Base-by-base conservation (phyloP, 352 stramenopile species). In the Blastocystis sp. region DNA sequence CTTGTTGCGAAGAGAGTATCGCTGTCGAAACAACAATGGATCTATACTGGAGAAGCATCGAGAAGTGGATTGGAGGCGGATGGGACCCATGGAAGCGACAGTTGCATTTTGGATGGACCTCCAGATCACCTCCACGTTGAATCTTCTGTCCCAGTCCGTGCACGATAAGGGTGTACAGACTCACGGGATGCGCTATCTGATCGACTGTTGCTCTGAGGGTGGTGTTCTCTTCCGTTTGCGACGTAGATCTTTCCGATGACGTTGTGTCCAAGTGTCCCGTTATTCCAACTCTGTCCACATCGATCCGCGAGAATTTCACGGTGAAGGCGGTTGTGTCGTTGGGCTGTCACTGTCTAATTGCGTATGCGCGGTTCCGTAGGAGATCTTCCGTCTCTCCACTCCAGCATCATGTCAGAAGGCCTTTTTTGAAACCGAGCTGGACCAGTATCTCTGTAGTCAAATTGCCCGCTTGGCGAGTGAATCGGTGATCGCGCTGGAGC, bases 391-490 rank as follows among this genome's bases (percentile, higher is more conserved):
- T 18, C n/a, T 46, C 2, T 27, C 63, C n/a, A 81, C 18, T 8
- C 0, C 63, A 81, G 69, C 69, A 63, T 81, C 42, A 16, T 81
- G 69, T n/a, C 42, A 38, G 40, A 8, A 48, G 24, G 32, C 27
- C 32, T 27, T 40, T 0, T 29, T 64, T 9, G 11, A 21, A 21
- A 11, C n/a, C 14, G 29, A 48, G 11, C 44, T 81, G 14, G 14
- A 63, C 16, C 9, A 38, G 18, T 81, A 81, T 64, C 34, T 81
- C 8, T 81, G 69, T 32, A 49, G 40, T 34, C 69, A 81, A n/a
- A 81, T 81, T 32, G 49, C 69, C 18, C 69, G 69, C 14, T 40
- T 81, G 27, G 69, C 69, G 21, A 81, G 69, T 38, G 69, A 81
- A 21, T 81, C 69, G 16, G 69, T 81, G 69, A 36, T 81, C 14